Base-by-base conservation (phyloP, 106 monocot species). In the Dactylorhiza incarnata region DNA sequence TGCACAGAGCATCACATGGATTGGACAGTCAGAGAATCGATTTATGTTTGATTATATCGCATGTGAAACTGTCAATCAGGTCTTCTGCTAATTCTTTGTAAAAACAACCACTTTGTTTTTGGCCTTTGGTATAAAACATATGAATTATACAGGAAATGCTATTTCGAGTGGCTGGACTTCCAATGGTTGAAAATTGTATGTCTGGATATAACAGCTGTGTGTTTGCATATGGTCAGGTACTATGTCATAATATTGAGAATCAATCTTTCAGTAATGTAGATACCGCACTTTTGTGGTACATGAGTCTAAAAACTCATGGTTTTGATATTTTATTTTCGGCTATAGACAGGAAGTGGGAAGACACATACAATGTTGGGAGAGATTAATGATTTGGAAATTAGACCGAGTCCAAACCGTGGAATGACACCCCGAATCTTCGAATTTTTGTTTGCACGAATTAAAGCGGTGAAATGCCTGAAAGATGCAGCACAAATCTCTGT, bases 351-450 rank as follows among this genome's bases (percentile, higher is more conserved):
- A 80, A 96, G 90, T 89, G 95, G 95, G 48, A 96, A 96, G 62
- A 96, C 95, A 49, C 83, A 93, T 44, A 96, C 95, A 45, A 96
- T 96, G 95, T 90, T 93, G 79, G 95, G 95, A 46, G 95, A 96
- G 62, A 89, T 96, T 68, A 82, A 87, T 78, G 85, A 91, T 17
- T 12, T 90, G 75, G 90, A 93, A 65, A 25, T 82, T 13, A 82
- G 71, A 49, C 89, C 93, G 62, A 89, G 85, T 68, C 73, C 74
- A 78, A 79, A 91, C 47, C 88, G 93, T 52, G 95, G 95, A 71
- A 96, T 96, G 90, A 96, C 90, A 48, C 93, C 95, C 74, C 83
- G 93, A 23, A 93, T 96, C n/a, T 96, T 96, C 83, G 95, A 96
- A 71, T 96, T 96, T 76, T 84, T 96, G 49, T 96, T 96, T 87